phyloP scores from a whole-genome alignment of 305 asterid species.

The Fraxinus velutina region DNA sequence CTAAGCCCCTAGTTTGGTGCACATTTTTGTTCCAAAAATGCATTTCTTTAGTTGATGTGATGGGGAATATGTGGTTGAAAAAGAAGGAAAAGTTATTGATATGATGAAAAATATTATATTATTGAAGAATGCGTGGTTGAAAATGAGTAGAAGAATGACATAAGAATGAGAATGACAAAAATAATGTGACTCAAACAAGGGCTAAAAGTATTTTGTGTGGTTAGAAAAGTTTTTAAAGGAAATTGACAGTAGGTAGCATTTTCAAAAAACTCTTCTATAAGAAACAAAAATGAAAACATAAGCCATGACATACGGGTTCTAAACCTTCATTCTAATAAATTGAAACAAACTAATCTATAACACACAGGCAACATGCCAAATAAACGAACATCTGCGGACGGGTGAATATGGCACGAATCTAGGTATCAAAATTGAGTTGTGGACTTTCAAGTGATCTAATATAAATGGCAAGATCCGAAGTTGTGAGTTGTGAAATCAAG shows the following conservation, averaged over 20 bases:
- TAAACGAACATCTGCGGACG: background rate
- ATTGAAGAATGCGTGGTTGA: too few species aligned
- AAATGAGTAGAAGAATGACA: too few species aligned
- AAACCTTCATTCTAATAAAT: background rate
- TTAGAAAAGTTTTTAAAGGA: background rate
- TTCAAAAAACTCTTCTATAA: background rate
- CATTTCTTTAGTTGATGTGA: too few species aligned
- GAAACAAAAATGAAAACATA: background rate
- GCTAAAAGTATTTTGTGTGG: background rate
- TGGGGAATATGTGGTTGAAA: too few species aligned
- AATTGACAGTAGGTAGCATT: background rate
- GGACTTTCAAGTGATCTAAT: background rate
- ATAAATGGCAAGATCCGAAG: constrained; percentile 9
- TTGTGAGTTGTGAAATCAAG: constrained; percentile 13
- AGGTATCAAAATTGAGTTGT: background rate
- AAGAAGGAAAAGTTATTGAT: too few species aligned
- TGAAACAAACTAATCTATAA: background rate
- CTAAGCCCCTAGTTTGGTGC: too few species aligned
- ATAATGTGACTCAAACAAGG: too few species aligned
- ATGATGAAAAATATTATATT: too few species aligned
- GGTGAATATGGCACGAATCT: background rate
- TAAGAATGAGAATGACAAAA: too few species aligned
- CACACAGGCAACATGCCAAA: background rate
- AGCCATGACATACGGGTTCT: background rate
- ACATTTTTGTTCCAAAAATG: too few species aligned